Evolutionary conservation across 768 basidiomycete species (phyloP).

Genomic region (Butyriboletus loyo): DNA sequence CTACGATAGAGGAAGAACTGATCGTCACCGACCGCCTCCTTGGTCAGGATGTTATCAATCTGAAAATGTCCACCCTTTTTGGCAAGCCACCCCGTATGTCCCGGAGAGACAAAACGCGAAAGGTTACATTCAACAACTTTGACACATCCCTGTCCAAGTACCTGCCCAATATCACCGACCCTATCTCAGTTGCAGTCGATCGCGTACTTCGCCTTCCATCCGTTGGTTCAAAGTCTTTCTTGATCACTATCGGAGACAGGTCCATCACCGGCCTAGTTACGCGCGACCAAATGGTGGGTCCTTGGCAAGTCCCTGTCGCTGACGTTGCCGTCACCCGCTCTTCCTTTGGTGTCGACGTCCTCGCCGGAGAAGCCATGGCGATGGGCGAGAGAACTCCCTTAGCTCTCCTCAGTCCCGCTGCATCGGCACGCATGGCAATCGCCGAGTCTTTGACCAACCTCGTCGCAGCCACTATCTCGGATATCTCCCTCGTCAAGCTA

Average conservation of each 20-base stretch:
- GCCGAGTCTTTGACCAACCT: conserved; percentile 93
- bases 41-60: conserved; percentile 73
- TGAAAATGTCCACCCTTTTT: conserved; percentile 94
- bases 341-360: conserved; percentile 86
- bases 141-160: conserved; percentile 69
- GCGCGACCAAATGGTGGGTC: conserved; percentile 98
- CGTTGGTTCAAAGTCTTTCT: conserved; percentile 94
- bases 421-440: conserved; percentile 94
- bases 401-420: conserved; percentile 81
- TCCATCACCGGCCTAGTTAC: conserved; percentile 91
- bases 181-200: conserved; percentile 61
- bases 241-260: conserved; percentile 97
- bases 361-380: conserved; percentile 93
- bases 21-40: conserved; percentile 88
- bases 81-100: conserved; percentile 94
- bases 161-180: conserved; percentile 49
- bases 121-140: conserved; percentile 49
- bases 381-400: conserved; percentile 96
- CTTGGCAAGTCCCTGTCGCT: conserved; percentile 96
- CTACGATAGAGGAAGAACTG: conserved; percentile 77
- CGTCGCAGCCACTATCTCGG: conserved; percentile 70
- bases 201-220: conserved; percentile 89
- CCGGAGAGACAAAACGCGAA: conserved; percentile 56
- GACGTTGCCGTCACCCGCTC: conserved; percentile 97
- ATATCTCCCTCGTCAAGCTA: conserved; percentile 79